Base-by-base conservation (phyloP, 2,329 filamentous ascomycete species). In the Fusarium setosum region DNA sequence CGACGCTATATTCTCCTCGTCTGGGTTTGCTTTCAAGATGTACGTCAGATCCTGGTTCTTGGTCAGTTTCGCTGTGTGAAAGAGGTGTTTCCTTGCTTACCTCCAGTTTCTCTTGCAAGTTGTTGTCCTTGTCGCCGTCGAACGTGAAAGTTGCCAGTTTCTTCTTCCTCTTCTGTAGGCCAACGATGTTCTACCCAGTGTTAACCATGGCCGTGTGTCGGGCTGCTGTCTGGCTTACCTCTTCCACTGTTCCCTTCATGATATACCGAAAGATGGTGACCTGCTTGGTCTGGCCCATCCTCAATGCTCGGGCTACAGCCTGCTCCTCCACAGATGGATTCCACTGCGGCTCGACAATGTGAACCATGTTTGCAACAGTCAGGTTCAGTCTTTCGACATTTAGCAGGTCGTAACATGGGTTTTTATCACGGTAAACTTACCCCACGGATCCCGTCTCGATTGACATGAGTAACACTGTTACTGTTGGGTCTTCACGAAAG, bases 311-410 rank as follows among this genome's bases (percentile, higher is more conserved):
- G 3, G 42, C 49, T 1, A 65, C 44, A 4, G 60, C 63, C 11
- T 66, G 56, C 17, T 54, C 52, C n/a, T 66, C 63, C 0, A 62
- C 40, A 0, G 60, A 44, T 2, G 63, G 61, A 32, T 66, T 66
- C 53, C 61, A 65, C 13, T 66, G 63, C 2, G 61, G 63, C 20
- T 64, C 63, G 15, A 64, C 41, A 10, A 66, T 49, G 4, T 61
- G 61, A 0, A 66, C 53, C 1, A 23, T 0, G 9, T 64, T 61
- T 3, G 63, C 63, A 3, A n/a, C 51, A 2, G 56, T 56, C 1
- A 66, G 37, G 4, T 57, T 62, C 5, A 54, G 17, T 18, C 61
- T 63, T 10, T 11, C 4, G 5, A 8, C 17, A 7, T 13, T 49
- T 29, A 56, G 26, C 9, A 32, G 3, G 8, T 5, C 13, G 10